Evolutionary conservation across 148 eudicot genomes (phyloP).

Genomic region (Mesembryanthemum crystallinum): DNA sequence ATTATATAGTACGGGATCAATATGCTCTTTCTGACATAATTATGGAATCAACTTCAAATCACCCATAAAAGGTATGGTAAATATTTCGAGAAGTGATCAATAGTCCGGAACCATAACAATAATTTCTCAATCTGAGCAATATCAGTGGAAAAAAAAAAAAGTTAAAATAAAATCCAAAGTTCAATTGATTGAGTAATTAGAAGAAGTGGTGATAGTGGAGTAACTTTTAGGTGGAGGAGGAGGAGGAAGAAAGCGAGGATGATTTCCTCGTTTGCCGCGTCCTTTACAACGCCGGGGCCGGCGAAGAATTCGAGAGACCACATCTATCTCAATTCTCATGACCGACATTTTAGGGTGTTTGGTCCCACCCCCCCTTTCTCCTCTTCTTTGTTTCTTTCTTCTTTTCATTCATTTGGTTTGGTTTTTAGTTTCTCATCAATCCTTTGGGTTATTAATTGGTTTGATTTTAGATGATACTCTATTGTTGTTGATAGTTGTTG

Average conservation of each 20-base stretch:
- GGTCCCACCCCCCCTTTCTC: neutral
- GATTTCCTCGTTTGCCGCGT: slow-evolving; percentile 5
- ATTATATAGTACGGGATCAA: no score
- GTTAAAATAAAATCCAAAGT: neutral
- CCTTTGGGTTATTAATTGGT: no score
- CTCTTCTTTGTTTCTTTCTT: neutral
- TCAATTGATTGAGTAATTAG: neutral
- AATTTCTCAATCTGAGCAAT: no score
- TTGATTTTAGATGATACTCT: no score
- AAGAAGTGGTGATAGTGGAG: neutral
- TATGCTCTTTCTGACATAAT: no score
- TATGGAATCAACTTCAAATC: no score
- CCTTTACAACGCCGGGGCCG: slow-evolving; percentile 7
- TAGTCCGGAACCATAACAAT: no score
- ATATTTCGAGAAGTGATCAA: no score
- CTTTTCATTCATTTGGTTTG: neutral
- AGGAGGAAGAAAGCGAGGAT: no score
- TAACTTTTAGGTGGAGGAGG: slow-evolving; percentile 17
- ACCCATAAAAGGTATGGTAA: no score
- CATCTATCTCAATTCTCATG: neutral
- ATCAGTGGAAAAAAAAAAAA: neutral
- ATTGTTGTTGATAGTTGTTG: no score
- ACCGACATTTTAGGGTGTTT: neutral
- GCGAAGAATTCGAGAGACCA: slow-evolving; percentile 16
- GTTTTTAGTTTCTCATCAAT: no score